Percentiles rank a stretch among this genome's conserved stretches.
phyloP scores from a whole-genome alignment of 2,329 filamentous ascomycete species.

The Talaromyces piceae region DNA sequence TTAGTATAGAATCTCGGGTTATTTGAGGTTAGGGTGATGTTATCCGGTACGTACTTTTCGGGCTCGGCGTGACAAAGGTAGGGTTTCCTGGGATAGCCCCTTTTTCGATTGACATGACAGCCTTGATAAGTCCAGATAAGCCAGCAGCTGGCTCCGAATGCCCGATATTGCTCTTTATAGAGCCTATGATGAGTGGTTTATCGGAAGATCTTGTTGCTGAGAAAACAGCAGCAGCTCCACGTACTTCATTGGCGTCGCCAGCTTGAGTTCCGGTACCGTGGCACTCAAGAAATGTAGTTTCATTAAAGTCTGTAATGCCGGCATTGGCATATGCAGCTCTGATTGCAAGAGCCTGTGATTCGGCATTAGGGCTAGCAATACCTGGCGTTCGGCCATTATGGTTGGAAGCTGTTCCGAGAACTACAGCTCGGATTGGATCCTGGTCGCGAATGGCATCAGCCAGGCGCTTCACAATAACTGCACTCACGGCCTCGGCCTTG shows the following conservation, averaged over 20 bases:
- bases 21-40: too few species aligned
- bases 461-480: slow-evolving; percentile 45
- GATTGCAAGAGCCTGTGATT: slow-evolving; percentile 32
- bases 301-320: slow-evolving; percentile 11
- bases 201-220: neutral
- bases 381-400: slow-evolving; percentile 22
- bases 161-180: slow-evolving; percentile 26
- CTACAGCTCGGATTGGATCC: slow-evolving; percentile 34
- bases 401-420: slow-evolving; percentile 23
- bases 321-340: slow-evolving; percentile 26
- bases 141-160: slow-evolving; percentile 26
- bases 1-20: neutral
- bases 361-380: slow-evolving; percentile 22
- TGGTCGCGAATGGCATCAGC: slow-evolving; percentile 38
- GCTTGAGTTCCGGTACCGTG: slow-evolving; percentile 33
- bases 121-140: slow-evolving; percentile 19
- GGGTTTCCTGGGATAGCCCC: neutral
- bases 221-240: slow-evolving; percentile 5
- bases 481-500: slow-evolving; percentile 44
- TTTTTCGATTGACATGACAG: slow-evolving; percentile 23
- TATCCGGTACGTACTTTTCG: slow-evolving; percentile 1
- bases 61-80: slow-evolving; percentile 13
- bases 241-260: slow-evolving; percentile 17
- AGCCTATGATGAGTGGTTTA: slow-evolving; percentile 18
- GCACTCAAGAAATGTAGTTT: slow-evolving; percentile 18